A percentile compares a stretch with the other conserved stretches of the same genome.
Evolutionary conservation across 2,329 filamentous ascomycete species (phyloP).

Genomic region (Zymoseptoria brevis): DNA sequence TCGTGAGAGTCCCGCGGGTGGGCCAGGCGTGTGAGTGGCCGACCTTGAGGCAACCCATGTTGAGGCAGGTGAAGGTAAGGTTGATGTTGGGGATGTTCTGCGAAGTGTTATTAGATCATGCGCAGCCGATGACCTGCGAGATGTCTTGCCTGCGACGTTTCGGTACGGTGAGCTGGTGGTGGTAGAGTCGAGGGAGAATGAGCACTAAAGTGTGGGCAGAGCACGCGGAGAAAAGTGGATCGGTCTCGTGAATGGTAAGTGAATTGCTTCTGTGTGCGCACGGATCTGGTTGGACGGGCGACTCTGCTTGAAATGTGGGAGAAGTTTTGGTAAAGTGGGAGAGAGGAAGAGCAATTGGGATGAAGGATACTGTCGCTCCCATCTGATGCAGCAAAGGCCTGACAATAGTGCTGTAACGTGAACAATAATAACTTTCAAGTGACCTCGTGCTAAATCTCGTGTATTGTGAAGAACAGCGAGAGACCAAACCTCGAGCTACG

Average conservation of each 20-base stretch:
- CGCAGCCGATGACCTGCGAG: neutral
- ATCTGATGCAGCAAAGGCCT: neutral
- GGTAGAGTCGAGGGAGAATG: neutral
- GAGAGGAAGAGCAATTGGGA: neutral
- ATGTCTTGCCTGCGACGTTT: neutral
- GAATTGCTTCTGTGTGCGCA: neutral
- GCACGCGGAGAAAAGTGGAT: neutral
- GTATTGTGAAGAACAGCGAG: neutral
- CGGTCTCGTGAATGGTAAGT: neutral
- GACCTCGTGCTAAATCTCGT: neutral
- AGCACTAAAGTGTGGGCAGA: neutral
- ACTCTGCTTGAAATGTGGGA: neutral
- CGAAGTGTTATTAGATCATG: neutral
- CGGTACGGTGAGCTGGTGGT: neutral
- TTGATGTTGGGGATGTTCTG: neutral
- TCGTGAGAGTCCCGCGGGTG: slow-evolving; percentile 17
- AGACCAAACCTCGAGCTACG: neutral
- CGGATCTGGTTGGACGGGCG: no score
- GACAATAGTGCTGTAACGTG: neutral
- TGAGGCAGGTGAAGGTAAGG: neutral
- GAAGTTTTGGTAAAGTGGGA: neutral
- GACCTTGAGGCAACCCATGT: slow-evolving; percentile 22
- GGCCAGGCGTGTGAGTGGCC: slow-evolving; percentile 23
- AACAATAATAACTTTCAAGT: neutral
- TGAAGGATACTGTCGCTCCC: neutral